Conservation (phyloP, 164 flowering plant species). For the Litsea cubeba region DNA sequence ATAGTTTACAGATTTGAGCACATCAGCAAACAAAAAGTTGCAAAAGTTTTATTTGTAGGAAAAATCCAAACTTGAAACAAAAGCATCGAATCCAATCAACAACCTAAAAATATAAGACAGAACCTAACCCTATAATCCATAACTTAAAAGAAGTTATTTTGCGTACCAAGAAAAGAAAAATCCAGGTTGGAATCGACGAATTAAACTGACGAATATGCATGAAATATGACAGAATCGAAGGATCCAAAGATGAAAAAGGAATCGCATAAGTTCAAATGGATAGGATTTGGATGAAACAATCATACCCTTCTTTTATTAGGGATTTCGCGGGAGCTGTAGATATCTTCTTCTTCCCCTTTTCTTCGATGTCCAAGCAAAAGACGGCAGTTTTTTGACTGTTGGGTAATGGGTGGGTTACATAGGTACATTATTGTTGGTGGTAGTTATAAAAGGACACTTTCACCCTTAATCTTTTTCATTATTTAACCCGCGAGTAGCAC, state of each 20-base stretch:
- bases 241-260: not conserved
- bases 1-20: too few relatives aligned
- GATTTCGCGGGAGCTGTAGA: not conserved
- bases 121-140: not conserved
- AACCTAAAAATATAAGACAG: not conserved
- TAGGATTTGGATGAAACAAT: not conserved
- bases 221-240: not conserved
- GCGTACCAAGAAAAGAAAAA: not conserved
- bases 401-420: not conserved
- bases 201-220: not conserved
- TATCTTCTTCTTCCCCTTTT: not conserved
- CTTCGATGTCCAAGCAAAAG: not conserved
- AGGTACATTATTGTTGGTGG: not conserved
- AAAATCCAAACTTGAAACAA: not conserved
- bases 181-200: not conserved
- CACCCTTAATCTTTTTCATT: not conserved
- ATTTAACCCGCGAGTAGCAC: not conserved
- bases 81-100: not conserved
- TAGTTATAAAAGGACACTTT: not conserved
- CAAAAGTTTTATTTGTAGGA: not conserved
- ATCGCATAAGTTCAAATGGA: too few relatives aligned
- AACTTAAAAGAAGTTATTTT: not conserved
- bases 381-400: not conserved
- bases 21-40: too few relatives aligned
- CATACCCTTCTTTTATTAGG: not conserved